Evolutionary conservation across 345 rosid genomes (phyloP), one percentile per base, ranked within the genome.

Genomic region (Eucalyptus camaldulensis): DNA sequence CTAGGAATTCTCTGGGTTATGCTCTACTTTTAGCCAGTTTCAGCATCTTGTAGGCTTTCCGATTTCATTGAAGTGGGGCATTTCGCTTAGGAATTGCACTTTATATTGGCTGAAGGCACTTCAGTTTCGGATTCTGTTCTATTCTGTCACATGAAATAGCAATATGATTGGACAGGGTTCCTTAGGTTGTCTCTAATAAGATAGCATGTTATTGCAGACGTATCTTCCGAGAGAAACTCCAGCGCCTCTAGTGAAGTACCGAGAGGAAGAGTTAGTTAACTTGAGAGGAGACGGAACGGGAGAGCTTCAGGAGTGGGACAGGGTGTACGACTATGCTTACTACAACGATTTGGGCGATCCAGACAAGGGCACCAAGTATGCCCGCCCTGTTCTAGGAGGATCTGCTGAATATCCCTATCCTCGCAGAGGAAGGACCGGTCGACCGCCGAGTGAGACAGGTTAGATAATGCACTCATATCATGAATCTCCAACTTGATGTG

Each of bases 261-360:
- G 94, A 60, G 92, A 94, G 45, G 93, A 90, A 53, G 94, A 94
- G 43, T 80, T 94, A 47, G 40, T 88, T 37, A 90, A 50, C 58
- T 88, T 93, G 92, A 90, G 93, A 89, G 95, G 95, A 54, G 87
- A 92, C 19, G 93, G 94, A 62, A 62, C 76, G 37, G 93, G 89
- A 86, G 91, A 92, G 93, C 93, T 90, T 11, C 86, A 89, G 58
- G 92, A 92, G 87, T 93, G 92, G 94, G 93, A 93, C 47, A 91
- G 93, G 65, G 93, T 93, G 15, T 94, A 93, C 72, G 95, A 94
- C 87, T 92, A 94, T 88, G 94, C 92, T 60, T 89, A 51, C 85
- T 94, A 92, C 92, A 94, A 92, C 40, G 94, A 94, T 88, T 49
- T 94, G 89, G 93, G 93, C 4, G 87, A 93, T 86, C 95, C 94